phyloP scores from a whole-genome alignment of 495 filamentous ascomycete species.

The Penicillium flavigenum region DNA sequence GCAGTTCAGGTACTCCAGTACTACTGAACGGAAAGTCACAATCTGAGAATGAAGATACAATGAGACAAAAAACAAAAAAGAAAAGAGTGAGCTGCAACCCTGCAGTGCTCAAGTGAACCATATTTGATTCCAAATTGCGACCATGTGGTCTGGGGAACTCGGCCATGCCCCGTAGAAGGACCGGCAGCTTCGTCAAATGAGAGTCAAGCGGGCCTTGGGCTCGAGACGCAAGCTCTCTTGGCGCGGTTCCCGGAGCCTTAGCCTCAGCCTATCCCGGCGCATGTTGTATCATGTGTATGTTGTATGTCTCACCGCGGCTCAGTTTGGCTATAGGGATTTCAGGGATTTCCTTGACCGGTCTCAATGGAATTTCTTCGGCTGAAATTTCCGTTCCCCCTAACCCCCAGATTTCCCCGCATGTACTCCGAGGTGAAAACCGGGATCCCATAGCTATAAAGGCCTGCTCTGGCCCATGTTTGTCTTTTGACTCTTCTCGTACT shows the following conservation, averaged over 20 bases:
- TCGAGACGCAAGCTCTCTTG: slow-evolving; percentile 32
- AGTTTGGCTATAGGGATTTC: background rate
- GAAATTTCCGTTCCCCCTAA: background rate
- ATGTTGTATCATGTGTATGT: slow-evolving; percentile 12
- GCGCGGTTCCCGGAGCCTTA: slow-evolving; percentile 13
- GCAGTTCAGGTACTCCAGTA: background rate
- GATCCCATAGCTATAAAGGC: slow-evolving; percentile 16
- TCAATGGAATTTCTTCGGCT: background rate
- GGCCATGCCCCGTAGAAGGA: background rate
- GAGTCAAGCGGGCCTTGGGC: background rate
- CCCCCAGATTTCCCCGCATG: slow-evolving; percentile 22
- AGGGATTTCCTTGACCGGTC: background rate
- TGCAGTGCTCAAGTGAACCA: background rate
- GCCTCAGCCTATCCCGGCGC: slow-evolving; percentile 15
- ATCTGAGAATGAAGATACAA: background rate
- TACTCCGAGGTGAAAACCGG: background rate
- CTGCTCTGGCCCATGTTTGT: background rate
- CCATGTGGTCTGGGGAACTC: background rate
- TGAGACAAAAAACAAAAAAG: background rate
- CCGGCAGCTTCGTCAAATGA: slow-evolving; percentile 24
- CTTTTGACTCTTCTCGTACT: slow-evolving; percentile 1
- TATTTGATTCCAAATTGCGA: background rate
- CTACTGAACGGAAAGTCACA: background rate
- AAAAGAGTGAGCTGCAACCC: background rate
- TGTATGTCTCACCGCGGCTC: background rate